Conservation (phyloP, 2,329 filamentous ascomycete species). For the Mycosphaerella arachidis region DNA sequence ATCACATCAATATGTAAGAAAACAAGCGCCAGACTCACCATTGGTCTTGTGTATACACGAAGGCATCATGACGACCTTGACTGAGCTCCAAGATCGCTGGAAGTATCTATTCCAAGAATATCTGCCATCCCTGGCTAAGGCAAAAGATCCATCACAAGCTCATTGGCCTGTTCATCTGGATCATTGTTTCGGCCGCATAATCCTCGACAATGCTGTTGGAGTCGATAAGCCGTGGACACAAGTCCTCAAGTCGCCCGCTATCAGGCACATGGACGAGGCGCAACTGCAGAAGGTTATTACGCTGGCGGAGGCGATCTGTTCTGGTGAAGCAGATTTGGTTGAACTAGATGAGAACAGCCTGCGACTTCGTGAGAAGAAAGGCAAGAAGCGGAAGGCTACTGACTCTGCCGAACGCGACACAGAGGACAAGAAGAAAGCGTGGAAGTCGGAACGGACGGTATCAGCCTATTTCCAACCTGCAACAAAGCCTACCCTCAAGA, state of each 20-base stretch:
- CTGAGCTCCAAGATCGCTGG: constrained; percentile 23
- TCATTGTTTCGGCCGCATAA: constrained; percentile 45
- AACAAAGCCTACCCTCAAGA: constrained; percentile 12
- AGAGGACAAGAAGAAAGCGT: constrained; percentile 10
- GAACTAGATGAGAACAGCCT: constrained; percentile 41
- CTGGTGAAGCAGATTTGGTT: constrained; percentile 36
- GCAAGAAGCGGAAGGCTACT: constrained; percentile 21
- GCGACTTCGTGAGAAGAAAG: constrained; percentile 34
- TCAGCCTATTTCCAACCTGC: constrained; percentile 31
- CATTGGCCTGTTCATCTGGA: constrained; percentile 43
- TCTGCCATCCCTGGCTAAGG: constrained; percentile 28
- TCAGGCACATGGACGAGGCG: constrained; percentile 40
- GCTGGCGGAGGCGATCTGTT: constrained; percentile 36
- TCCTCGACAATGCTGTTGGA: constrained; percentile 42
- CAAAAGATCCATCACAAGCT: constrained; percentile 31
- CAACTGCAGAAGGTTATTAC: constrained; percentile 38
- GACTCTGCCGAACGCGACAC: not conserved
- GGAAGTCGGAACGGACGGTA: constrained; percentile 17
- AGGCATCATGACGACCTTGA: constrained; percentile 6
- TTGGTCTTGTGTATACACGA: not conserved
- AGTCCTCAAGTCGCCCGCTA: constrained; percentile 40
- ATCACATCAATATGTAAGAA: not conserved
- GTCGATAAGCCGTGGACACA: constrained; percentile 40
- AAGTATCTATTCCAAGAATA: constrained; percentile 27
- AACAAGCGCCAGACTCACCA: not conserved